Percentiles rank a stretch among this genome's conserved stretches.
phyloP scores from a whole-genome alignment of 2,329 filamentous ascomycete species.

The Pseudopyrenochaeta lycopersici region DNA sequence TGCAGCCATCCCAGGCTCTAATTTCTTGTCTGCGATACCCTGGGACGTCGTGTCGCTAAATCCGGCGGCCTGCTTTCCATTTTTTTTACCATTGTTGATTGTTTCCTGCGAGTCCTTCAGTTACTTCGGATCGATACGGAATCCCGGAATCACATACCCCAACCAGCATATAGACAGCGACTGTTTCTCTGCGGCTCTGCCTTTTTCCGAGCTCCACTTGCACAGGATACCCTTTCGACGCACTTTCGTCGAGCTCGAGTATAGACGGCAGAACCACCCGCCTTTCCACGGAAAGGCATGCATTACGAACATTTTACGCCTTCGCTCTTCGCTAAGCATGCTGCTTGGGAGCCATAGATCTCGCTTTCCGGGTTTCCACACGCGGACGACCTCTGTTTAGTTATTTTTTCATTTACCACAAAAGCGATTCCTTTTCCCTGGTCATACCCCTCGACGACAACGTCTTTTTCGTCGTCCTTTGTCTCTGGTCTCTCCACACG shows the following conservation, averaged over 20 bases:
- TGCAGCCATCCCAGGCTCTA: conserved; percentile 38
- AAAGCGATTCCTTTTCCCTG: conserved; percentile 53
- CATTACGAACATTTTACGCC: conserved; percentile 52
- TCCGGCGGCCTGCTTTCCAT: conserved; percentile 30
- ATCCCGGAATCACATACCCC: conserved; percentile 57
- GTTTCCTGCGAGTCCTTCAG: conserved; percentile 46
- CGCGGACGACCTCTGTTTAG: conserved; percentile 43
- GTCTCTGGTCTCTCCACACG: conserved; percentile 34
- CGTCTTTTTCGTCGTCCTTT: conserved; percentile 41
- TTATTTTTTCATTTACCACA: conserved; percentile 37
- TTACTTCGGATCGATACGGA: conserved; percentile 47
- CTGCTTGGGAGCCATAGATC: conserved; percentile 54
- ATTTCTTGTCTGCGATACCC: conserved; percentile 31
- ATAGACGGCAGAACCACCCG: conserved; percentile 46
- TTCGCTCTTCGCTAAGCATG: conserved; percentile 48
- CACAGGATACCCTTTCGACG: conserved; percentile 50
- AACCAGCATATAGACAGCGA: conserved; percentile 62
- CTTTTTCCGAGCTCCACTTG: conserved; percentile 51
- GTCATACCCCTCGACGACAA: conserved; percentile 41
- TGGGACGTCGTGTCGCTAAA: conserved; percentile 31
- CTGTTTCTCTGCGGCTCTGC: conserved; percentile 55
- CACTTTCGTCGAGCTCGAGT: conserved; percentile 47
- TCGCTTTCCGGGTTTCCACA: conserved; percentile 50
- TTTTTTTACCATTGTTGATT: conserved; percentile 37
- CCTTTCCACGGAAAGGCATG: conserved; percentile 43